Evolutionary conservation across 305 asterid species (phyloP).

Genomic region (Nicotiana rustica): DNA sequence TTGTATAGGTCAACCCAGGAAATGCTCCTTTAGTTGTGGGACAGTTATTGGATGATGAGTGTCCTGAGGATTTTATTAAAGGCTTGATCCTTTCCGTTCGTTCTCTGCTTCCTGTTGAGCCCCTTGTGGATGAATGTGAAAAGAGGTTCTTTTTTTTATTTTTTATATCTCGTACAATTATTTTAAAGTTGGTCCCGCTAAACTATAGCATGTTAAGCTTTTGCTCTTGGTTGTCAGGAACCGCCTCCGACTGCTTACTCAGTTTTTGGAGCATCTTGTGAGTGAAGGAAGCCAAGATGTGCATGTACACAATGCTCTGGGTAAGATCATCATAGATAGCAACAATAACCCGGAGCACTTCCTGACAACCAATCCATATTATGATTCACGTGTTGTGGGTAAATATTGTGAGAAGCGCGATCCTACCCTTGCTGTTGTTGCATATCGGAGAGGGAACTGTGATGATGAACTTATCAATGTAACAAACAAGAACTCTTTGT

Average conservation of each 20-base stretch:
- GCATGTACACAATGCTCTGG: conserved; percentile 99
- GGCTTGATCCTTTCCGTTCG: conserved; percentile 98
- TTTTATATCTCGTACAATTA: conserved; percentile 42
- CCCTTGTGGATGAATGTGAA: conserved; percentile 99
- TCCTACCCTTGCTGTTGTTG: conserved; percentile 99
- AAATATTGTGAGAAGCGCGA: conserved; percentile 99
- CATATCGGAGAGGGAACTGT: conserved; percentile 97
- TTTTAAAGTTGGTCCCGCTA: not conserved
- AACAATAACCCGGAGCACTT: conserved; percentile 99
- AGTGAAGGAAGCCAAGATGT: conserved; percentile 99
- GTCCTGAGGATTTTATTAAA: conserved; percentile 99
- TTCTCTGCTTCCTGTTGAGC: conserved; percentile 98
- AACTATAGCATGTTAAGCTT: conserved; percentile 8
- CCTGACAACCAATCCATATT: conserved; percentile 97
- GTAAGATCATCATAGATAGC: conserved; percentile 96
- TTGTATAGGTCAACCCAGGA: conserved; percentile 92
- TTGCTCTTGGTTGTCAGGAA: conserved; percentile 66
- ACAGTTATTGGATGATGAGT: conserved; percentile 96
- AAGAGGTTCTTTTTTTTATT: conserved; percentile 70
- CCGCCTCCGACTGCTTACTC: conserved; percentile 97
- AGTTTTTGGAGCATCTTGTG: conserved; percentile 99
- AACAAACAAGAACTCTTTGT: conserved; percentile 92
- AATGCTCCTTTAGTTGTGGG: conserved; percentile 99
- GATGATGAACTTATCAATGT: conserved; percentile 97
- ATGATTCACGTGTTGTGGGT: conserved; percentile 99